These are phyloP conservation scores for Sarcomyxa edulis DNA, from an alignment of 768 basidiomycete species.

Conservation along the genomic window DNA sequence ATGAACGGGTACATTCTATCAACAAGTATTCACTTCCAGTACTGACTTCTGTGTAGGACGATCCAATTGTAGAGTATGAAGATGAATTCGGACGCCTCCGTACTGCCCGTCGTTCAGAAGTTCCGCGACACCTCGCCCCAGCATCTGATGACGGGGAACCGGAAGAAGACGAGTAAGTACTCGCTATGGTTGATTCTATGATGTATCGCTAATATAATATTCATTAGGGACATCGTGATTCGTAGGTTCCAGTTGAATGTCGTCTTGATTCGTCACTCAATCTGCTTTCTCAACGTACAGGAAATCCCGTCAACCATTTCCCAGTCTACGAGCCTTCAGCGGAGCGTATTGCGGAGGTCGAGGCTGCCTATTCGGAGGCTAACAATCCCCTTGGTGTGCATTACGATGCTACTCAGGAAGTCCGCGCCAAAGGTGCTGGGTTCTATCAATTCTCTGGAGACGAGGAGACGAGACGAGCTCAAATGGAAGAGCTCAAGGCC, in stretches of 20 bases:
- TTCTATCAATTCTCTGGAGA: conserved; percentile 91
- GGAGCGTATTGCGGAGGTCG: conserved; percentile 73
- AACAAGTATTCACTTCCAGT: background rate
- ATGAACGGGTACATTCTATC: conserved; percentile 18
- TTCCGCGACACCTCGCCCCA: conserved; percentile 61
- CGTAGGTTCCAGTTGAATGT: conserved; percentile 28
- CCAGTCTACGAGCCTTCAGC: conserved; percentile 83
- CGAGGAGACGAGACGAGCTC: conserved; percentile 66
- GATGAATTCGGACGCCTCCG: conserved; percentile 84
- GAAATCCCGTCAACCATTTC: conserved; percentile 80
- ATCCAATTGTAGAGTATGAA: conserved; percentile 79
- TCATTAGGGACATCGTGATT: conserved; percentile 52
- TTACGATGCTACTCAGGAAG: conserved; percentile 80
- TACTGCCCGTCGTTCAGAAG: conserved; percentile 65
- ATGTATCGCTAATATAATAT: conserved; percentile 5
- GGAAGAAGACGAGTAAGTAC: conserved; percentile 56
- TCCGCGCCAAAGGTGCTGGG: conserved; percentile 84
- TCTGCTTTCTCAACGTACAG: conserved; percentile 35
- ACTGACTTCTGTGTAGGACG: conserved; percentile 38
- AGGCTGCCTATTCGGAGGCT: conserved; percentile 62
- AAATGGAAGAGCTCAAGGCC: conserved; percentile 79
- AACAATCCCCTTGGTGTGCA: conserved; percentile 70
- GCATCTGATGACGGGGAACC: conserved; percentile 36
- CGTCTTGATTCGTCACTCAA: background rate
- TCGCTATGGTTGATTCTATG: conserved; percentile 5